These are phyloP conservation scores for Moricandia arvensis DNA, from an alignment of 345 rosid genomes.

Conservation along the genomic window DNA sequence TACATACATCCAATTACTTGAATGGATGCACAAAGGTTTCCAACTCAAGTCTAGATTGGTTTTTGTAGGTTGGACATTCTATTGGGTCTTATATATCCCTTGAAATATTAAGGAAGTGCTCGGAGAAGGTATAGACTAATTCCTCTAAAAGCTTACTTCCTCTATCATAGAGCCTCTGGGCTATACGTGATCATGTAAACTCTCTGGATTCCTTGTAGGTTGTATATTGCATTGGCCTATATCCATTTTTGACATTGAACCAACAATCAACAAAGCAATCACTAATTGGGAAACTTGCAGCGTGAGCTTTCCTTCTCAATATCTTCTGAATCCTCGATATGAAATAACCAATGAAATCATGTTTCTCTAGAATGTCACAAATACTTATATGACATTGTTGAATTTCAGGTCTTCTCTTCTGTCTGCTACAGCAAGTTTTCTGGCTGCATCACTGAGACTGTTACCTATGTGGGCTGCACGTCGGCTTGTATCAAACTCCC, in stretches of 20 bases:
- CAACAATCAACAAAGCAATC: conserved; percentile 55
- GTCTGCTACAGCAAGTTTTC: conserved; percentile 48
- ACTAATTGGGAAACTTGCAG: conserved; percentile 48
- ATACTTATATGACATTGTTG: conserved; percentile 22
- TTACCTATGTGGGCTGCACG: conserved; percentile 52
- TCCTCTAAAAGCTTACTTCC: neutral
- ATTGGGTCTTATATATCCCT: conserved; percentile 74
- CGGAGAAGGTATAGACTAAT: conserved; percentile 49
- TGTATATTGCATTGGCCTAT: conserved; percentile 53
- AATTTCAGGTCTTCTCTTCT: conserved; percentile 63
- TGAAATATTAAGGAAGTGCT: conserved; percentile 53
- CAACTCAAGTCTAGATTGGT: conserved; percentile 1
- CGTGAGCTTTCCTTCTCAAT: conserved; percentile 43
- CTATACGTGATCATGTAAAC: neutral
- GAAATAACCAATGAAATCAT: neutral
- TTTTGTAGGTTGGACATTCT: conserved; percentile 80
- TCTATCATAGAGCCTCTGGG: neutral
- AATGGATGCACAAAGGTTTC: neutral
- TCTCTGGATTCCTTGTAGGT: conserved; percentile 40
- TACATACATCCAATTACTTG: too few relatives aligned
- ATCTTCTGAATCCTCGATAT: neutral
- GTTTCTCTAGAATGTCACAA: neutral
- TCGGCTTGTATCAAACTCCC: conserved; percentile 44
- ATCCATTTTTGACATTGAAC: conserved; percentile 74
- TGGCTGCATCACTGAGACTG: conserved; percentile 52